Evolutionary conservation across 176 grass and related monocot species (phyloP).

Genomic region (Triticum turgidum): DNA sequence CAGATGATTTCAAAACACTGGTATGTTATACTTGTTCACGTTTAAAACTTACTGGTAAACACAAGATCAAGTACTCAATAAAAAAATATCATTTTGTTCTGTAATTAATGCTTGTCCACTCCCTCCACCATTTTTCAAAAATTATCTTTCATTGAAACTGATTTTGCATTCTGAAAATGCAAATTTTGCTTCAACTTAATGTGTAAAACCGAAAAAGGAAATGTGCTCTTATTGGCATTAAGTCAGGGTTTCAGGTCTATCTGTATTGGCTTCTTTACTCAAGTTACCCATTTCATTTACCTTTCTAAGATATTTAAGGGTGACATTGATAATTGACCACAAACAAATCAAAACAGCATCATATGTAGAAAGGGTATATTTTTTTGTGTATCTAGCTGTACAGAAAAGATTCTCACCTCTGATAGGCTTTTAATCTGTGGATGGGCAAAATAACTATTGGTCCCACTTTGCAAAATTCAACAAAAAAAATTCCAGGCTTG

Average conservation of each 20-base stretch:
- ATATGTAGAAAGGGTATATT: background rate
- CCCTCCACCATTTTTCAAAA: background rate
- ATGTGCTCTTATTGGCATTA: conserved; percentile 5
- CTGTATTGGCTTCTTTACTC: background rate
- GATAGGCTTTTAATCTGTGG: background rate
- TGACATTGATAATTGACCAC: background rate
- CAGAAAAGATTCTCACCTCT: background rate
- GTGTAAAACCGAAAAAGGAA: background rate
- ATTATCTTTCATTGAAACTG: background rate
- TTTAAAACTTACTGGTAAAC: background rate
- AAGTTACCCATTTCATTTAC: conserved; percentile 14
- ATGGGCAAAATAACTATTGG: background rate
- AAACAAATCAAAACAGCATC: background rate
- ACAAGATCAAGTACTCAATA: background rate
- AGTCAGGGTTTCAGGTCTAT: background rate
- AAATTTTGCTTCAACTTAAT: background rate
- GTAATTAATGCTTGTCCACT: background rate
- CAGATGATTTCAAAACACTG: conserved; percentile 64
- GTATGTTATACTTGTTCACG: conserved; percentile 43
- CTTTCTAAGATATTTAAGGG: conserved; percentile 1
- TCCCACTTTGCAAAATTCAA: background rate
- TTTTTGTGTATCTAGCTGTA: background rate
- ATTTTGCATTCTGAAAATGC: background rate
- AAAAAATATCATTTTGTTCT: background rate
- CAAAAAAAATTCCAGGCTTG: background rate